A percentile compares a stretch with the other conserved stretches of the same genome.
phyloP scores from a whole-genome alignment of 2,329 filamentous ascomycete species.

The Coleophoma eucalyptorum region DNA sequence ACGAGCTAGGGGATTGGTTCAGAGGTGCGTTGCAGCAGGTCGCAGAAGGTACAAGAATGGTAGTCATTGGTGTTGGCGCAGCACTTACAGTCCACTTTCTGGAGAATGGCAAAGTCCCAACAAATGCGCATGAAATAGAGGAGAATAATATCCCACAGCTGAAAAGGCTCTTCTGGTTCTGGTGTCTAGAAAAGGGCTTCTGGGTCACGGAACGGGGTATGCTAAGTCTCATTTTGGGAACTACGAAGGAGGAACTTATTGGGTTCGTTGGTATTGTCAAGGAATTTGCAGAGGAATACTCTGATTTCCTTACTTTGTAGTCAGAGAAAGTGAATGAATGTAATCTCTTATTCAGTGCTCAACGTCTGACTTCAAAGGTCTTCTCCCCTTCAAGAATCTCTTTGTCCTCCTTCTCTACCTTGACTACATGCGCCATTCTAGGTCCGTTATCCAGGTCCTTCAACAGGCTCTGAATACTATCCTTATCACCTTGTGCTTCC shows the following conservation, averaged over 20 bases:
- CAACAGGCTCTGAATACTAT: slow-evolving; percentile 64
- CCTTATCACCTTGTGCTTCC: slow-evolving; percentile 75
- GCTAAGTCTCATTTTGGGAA: slow-evolving; percentile 7
- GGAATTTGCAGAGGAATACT: not conserved
- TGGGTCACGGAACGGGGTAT: slow-evolving; percentile 7
- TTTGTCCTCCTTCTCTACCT: slow-evolving; percentile 67
- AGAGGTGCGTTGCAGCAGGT: not conserved
- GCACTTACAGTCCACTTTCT: slow-evolving; percentile 5
- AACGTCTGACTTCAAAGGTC: slow-evolving; percentile 51
- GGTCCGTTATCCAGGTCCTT: slow-evolving; percentile 75
- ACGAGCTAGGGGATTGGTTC: slow-evolving; percentile 3
- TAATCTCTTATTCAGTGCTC: not conserved
- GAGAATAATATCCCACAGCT: slow-evolving; percentile 1
- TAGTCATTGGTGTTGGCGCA: slow-evolving; percentile 1
- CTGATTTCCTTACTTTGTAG: not conserved
- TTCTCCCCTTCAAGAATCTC: slow-evolving; percentile 62
- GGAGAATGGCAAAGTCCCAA: not conserved
- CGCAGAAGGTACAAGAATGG: slow-evolving; percentile 5
- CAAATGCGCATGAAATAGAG: slow-evolving; percentile 1
- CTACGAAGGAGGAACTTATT: slow-evolving; percentile 5
- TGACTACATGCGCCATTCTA: slow-evolving; percentile 65
- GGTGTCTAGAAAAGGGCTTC: slow-evolving; percentile 7
- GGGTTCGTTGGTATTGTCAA: not conserved
- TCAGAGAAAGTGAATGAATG: not conserved
- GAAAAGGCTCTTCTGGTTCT: slow-evolving; percentile 7